Conservation (phyloP, 768 basidiomycete genomes). For the Suillus ampliporus region DNA sequence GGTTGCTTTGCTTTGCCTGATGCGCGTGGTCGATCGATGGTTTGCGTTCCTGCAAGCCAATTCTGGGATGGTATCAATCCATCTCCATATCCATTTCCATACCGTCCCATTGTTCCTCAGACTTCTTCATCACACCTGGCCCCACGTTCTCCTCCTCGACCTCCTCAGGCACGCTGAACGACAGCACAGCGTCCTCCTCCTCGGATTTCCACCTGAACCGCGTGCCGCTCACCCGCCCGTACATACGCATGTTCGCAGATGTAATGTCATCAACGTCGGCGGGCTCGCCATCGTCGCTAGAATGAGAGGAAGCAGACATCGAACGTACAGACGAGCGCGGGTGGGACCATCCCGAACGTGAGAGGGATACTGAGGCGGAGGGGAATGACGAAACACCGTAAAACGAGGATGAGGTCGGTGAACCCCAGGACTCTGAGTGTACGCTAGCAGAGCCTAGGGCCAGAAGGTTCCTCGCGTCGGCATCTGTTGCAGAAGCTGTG, state of each 20-base stretch:
- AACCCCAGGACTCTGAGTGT: conserved; percentile 39
- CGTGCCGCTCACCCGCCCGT: conserved; percentile 31
- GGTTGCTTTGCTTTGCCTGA: background rate
- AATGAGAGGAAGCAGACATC: conserved; percentile 44
- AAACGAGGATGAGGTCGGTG: conserved; percentile 37
- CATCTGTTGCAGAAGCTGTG: conserved; percentile 20
- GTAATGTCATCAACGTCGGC: conserved; percentile 26
- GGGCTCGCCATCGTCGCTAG: conserved; percentile 43
- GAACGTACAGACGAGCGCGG: conserved; percentile 58
- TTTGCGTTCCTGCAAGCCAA: background rate
- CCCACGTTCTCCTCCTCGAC: conserved; percentile 47
- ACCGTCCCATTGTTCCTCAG: conserved; percentile 44
- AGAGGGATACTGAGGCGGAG: conserved; percentile 22
- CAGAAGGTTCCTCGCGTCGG: conserved; percentile 34
- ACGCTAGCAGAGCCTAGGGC: conserved; percentile 29
- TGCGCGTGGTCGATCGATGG: background rate
- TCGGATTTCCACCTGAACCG: conserved; percentile 45
- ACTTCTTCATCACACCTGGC: conserved; percentile 21
- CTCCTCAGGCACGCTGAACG: conserved; percentile 51
- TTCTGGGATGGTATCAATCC: conserved; percentile 21
- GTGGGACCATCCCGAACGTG: conserved; percentile 54
- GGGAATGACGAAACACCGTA: conserved; percentile 31
- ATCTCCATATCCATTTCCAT: conserved; percentile 60
- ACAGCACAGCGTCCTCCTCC: conserved; percentile 47
- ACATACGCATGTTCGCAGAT: conserved; percentile 10